Base-by-base conservation (phyloP, 257 asterid genomes). In the Striga asiatica region DNA sequence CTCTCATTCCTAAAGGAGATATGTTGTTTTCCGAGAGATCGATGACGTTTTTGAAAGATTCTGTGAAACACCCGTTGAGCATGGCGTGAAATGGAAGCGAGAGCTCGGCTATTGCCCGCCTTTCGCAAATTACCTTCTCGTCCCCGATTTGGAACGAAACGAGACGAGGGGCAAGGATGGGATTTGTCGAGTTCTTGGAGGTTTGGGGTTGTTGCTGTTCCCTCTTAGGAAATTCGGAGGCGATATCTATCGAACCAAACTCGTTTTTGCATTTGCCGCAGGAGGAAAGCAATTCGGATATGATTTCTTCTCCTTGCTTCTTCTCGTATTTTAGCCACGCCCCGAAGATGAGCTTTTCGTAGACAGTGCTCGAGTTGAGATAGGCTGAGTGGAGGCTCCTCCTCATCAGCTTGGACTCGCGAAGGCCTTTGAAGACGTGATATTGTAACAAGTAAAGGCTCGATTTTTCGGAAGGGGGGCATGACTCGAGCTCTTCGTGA, bases 321-420 rank as follows among this genome's bases (percentile, higher is more conserved):
- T 88, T 92, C 71, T 85, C 97, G 39, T 83, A 85, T 68, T 80
- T 92, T 67, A 92, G 70, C 99, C 99, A 92, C 18, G 99, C 91
- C 63, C 94, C 94, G 49, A 88, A 85, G 10, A 92, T 69, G 18
- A 92, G 92, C 52, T 76, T 92, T 51, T 92, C 99, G 8, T 92
- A 72, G 13, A 92, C 78, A 0, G 81, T 72, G 71, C 72, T 71
- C 0, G 99, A 80, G 63, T 88, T 92, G 32, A 82, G 59, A 81
- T 79, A 92, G 53, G 99, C 99, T 0, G 93, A 75, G 39, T 83
- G 89, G 35, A 92, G 97, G 79, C 97, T 85, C 50, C 94, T 88
- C 12, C 89, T 79, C 99, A 86, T 85, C 63, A 88, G 58, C 47
- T 92, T 92, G 9, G 76, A 77, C 70, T 92, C 99, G 31, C 96